A percentile compares a stretch with the other conserved stretches of the same genome.
Conservation (phyloP, 768 basidiomycete species). For the Russula virescens region DNA sequence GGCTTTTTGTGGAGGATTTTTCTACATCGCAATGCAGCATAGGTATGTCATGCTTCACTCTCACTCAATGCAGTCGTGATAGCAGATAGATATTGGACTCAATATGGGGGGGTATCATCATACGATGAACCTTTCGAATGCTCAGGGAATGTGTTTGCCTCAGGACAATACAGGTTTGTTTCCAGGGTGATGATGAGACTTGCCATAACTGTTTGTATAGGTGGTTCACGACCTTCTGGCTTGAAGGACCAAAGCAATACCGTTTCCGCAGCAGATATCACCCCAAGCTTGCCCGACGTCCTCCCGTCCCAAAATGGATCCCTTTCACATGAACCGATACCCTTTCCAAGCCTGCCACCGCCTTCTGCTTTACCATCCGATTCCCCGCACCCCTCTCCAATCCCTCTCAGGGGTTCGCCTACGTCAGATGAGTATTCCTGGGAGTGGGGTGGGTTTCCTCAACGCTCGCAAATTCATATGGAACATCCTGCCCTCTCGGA, state of each 20-base stretch:
- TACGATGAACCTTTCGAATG: constrained; percentile 27
- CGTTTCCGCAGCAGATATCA: neutral
- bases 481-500: constrained; percentile 35
- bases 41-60: constrained; percentile 9
- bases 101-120: constrained; percentile 86
- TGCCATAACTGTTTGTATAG: constrained; percentile 22
- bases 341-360: constrained; percentile 40
- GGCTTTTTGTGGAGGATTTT: constrained; percentile 30
- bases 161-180: constrained; percentile 1
- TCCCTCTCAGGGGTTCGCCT: constrained; percentile 11
- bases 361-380: constrained; percentile 61
- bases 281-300: neutral
- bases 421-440: constrained; percentile 70
- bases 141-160: neutral
- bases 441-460: constrained; percentile 93
- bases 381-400: constrained; percentile 1
- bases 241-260: neutral
- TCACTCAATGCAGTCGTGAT: neutral
- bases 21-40: constrained; percentile 44
- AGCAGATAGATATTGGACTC: constrained; percentile 58
- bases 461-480: constrained; percentile 59
- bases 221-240: neutral
- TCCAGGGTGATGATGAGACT: neutral
- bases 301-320: neutral
- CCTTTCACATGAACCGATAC: constrained; percentile 30